Conservation (phyloP, 2,329 filamentous ascomycete species). For the Anthostomella pinea region DNA sequence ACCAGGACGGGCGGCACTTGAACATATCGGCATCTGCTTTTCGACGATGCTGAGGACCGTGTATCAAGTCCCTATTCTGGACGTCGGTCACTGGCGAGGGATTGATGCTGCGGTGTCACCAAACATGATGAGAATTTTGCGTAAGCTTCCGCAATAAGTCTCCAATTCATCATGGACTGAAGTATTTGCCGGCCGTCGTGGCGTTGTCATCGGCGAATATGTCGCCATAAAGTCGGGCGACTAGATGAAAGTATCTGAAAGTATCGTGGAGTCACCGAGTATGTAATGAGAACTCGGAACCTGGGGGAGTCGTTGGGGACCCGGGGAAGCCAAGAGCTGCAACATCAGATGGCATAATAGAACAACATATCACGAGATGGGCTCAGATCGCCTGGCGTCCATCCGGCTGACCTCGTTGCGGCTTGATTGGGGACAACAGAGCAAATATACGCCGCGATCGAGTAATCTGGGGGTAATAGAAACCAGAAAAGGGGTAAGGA, state of each 20-base stretch:
- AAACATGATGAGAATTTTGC: slow-evolving; percentile 10
- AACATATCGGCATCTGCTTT: too few relatives aligned
- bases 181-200: slow-evolving; percentile 17
- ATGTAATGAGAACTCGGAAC: slow-evolving; percentile 22
- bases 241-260: slow-evolving; percentile 15
- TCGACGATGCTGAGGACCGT: too few relatives aligned
- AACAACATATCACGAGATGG: slow-evolving; percentile 29
- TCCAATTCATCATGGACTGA: too few relatives aligned
- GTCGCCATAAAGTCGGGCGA: slow-evolving; percentile 17
- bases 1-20: too few relatives aligned
- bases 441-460: slow-evolving; percentile 31
- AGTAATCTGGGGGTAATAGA: slow-evolving; percentile 35
- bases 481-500: slow-evolving; percentile 20
- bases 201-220: slow-evolving; percentile 21
- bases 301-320: slow-evolving; percentile 14
- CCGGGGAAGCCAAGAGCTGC: slow-evolving; percentile 17
- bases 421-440: slow-evolving; percentile 21
- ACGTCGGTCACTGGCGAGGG: too few relatives aligned
- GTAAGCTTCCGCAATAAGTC: slow-evolving; percentile 19
- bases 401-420: slow-evolving; percentile 27
- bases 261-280: slow-evolving; percentile 19
- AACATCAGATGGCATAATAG: slow-evolving; percentile 8
- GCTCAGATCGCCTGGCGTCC: slow-evolving; percentile 25
- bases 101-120: slow-evolving; percentile 18
- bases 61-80: too few relatives aligned